phyloP scores from a whole-genome alignment of 2,329 filamentous ascomycete species.

The Pseudogymnoascus sp. region DNA sequence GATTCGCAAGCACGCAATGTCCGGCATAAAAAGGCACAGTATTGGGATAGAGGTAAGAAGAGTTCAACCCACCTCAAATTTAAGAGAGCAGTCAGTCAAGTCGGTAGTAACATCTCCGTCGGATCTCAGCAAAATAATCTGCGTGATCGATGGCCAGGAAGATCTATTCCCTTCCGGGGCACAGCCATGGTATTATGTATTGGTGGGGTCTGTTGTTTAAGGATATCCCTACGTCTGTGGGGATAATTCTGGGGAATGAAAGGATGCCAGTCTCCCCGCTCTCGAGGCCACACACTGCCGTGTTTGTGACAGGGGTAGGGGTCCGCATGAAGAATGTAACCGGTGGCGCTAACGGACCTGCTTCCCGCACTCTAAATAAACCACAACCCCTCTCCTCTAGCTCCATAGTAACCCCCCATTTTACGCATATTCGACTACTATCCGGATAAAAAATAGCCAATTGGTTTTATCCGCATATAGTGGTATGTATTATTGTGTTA shows the following conservation, averaged over 20 bases:
- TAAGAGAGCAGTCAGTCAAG: background rate
- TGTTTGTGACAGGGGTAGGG: background rate
- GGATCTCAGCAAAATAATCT: background rate
- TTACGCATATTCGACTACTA: background rate
- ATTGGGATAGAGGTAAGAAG: background rate
- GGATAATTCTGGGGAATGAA: background rate
- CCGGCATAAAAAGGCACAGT: background rate
- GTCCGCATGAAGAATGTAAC: background rate
- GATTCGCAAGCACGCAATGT: background rate
- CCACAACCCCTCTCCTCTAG: background rate
- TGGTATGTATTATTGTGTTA: background rate
- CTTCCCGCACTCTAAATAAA: slow-evolving; percentile 6
- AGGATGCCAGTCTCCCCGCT: background rate
- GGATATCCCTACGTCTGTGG: background rate
- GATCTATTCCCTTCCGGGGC: background rate
- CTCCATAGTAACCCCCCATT: background rate
- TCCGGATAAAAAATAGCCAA: background rate
- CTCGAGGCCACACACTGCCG: background rate
- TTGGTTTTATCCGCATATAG: background rate
- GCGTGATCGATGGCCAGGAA: background rate
- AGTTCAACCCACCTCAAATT: background rate
- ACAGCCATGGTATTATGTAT: background rate
- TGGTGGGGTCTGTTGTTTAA: background rate
- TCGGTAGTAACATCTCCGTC: background rate
- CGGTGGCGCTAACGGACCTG: slow-evolving; percentile 6